These are phyloP conservation scores for Clitopilus hobsonii DNA, from an alignment of 768 basidiomycete species.

Conservation along the genomic window DNA sequence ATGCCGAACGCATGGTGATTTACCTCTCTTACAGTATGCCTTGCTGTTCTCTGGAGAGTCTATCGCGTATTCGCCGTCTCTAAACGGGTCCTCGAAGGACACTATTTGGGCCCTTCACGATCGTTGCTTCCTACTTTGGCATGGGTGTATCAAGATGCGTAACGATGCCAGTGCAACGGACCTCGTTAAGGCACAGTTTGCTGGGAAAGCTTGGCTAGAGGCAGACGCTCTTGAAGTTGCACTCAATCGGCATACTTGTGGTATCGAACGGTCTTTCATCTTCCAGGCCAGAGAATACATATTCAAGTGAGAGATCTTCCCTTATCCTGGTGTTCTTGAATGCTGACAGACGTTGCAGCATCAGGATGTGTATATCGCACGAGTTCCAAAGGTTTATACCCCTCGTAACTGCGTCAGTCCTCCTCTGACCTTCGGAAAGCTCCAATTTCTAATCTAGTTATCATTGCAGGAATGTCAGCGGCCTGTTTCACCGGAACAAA, in stretches of 20 bases:
- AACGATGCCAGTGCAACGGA: conserved; percentile 34
- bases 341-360: conserved; percentile 32
- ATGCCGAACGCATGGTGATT: conserved; percentile 4
- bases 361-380: conserved; percentile 64
- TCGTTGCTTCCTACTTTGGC: conserved; percentile 68
- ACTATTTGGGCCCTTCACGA: conserved; percentile 75
- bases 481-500: conserved; percentile 47
- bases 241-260: conserved; percentile 60
- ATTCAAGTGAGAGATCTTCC: conserved; percentile 60
- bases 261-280: conserved; percentile 61
- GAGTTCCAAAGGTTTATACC: conserved; percentile 67
- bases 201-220: conserved; percentile 65
- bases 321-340: conserved; percentile 2
- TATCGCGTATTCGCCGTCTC: conserved; percentile 29
- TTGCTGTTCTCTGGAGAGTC: conserved; percentile 77
- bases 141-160: conserved; percentile 63
- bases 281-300: conserved; percentile 70
- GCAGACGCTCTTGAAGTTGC: conserved; percentile 61
- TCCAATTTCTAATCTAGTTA: neutral
- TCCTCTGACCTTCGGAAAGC: neutral
- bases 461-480: conserved; percentile 34
- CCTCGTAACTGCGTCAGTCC: conserved; percentile 46
- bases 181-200: conserved; percentile 55
- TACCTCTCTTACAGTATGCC: conserved; percentile 43
- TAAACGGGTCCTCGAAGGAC: conserved; percentile 44